Conservation (phyloP, 257 asterid species). For the Solanum clarkiae region DNA sequence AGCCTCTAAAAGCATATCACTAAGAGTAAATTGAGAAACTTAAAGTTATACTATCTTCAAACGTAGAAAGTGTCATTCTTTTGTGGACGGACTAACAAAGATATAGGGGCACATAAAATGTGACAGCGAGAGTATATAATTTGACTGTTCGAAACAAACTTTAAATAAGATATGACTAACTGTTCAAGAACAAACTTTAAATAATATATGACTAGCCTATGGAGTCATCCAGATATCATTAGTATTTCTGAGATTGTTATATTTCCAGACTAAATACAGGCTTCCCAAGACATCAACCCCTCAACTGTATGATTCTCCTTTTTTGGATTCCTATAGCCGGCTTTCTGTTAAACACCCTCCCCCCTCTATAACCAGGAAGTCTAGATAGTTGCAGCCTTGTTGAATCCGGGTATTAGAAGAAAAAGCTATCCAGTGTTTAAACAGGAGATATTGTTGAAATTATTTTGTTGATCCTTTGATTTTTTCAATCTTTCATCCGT, state of each 20-base stretch:
- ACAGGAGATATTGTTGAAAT: not conserved
- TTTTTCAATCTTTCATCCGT: not conserved
- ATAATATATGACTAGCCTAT: not conserved
- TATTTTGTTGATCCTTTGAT: not conserved
- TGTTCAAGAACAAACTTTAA: not conserved
- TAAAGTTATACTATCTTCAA: not conserved
- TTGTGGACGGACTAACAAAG: not conserved
- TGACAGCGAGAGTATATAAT: not conserved
- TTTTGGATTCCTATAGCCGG: not conserved
- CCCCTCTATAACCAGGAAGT: not conserved
- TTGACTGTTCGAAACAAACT: not conserved
- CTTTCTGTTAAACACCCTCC: not conserved
- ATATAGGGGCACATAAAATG: not conserved
- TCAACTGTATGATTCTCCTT: not conserved
- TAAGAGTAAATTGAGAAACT: not conserved
- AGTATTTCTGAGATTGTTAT: not conserved
- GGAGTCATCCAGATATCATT: not conserved
- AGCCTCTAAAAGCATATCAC: not conserved
- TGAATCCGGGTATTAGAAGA: not conserved
- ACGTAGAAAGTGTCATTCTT: not conserved
- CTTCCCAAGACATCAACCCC: not conserved
- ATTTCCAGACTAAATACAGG: not conserved
- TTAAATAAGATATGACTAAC: not conserved
- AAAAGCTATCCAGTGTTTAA: not conserved
- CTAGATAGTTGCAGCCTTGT: not conserved